A percentile compares a stretch with the other conserved stretches of the same genome.
These are phyloP conservation scores for Diaporthe eres DNA, from an alignment of 2,329 filamentous ascomycete species.

Conservation along the genomic window DNA sequence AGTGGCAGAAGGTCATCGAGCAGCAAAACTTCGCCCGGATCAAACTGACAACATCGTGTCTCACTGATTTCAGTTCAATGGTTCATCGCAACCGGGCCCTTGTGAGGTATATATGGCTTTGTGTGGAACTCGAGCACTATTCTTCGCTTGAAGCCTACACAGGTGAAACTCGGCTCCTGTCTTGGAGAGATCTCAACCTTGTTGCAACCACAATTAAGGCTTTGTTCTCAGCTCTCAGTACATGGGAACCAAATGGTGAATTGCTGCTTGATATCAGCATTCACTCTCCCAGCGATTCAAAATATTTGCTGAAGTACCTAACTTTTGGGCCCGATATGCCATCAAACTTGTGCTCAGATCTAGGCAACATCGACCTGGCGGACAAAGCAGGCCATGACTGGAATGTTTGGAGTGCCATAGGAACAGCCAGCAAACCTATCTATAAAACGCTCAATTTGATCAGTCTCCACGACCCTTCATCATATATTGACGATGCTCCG, in stretches of 20 bases:
- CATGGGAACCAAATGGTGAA: conserved; percentile 44
- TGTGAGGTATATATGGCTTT: conserved; percentile 50
- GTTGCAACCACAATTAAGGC: conserved; percentile 42
- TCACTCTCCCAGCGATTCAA: not conserved
- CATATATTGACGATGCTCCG: too few species aligned
- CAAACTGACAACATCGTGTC: conserved; percentile 48
- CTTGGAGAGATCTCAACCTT: conserved; percentile 30
- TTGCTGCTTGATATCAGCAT: conserved; percentile 11
- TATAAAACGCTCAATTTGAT: not conserved
- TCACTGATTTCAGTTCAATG: conserved; percentile 48
- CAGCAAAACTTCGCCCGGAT: conserved; percentile 49
- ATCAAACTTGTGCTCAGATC: not conserved
- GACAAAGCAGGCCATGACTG: not conserved
- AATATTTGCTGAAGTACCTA: not conserved
- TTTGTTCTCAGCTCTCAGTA: conserved; percentile 48
- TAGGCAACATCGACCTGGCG: too few species aligned
- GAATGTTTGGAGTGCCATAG: not conserved
- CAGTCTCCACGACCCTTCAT: too few species aligned
- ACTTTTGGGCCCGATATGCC: not conserved
- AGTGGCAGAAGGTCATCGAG: conserved; percentile 51
- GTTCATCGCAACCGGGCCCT: conserved; percentile 47
- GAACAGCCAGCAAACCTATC: not conserved
- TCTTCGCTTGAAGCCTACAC: conserved; percentile 43
- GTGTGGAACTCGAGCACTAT: conserved; percentile 49
- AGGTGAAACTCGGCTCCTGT: conserved; percentile 42